Base-by-base conservation (phyloP, 2,329 filamentous ascomycete species). In the Blastomyces emzantsi region DNA sequence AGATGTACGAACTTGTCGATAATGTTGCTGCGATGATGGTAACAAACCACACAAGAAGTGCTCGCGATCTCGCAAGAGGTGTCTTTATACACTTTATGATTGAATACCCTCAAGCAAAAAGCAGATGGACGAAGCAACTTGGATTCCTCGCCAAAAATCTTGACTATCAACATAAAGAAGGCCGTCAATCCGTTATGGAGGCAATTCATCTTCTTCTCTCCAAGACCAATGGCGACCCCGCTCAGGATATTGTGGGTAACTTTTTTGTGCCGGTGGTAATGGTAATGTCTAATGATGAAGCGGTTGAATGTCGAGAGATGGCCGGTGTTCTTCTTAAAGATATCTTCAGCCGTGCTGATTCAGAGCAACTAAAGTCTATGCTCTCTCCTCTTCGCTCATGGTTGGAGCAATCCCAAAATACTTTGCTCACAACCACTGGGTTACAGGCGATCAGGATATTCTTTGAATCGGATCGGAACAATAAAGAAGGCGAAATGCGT, bases 21-120 rank as follows among this genome's bases (percentile, higher is more conserved):
- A 87, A 92, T 70, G 88, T 96, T 39, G 90, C 91, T 57, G 87
- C 85, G 3, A 89, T 97, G 74, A 97, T 97, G 92, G 89, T 99
- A 63, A 96, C 90, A 55, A 97, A 97, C 72, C 90, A 96, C 66
- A 92, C 95, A 69, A 89, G 89, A 69, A 87, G 89, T 67, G 93
- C 93, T 2, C 85, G 94, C 61, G 91, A 97, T 73, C 81, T 96
- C 47, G 92, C 93, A 17, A 84, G 94, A 63, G 91, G 91, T 25
- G 89, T 91, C 17, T 99, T 95, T 76, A 89, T 96, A 75, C 91
- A 97, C 69, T 99, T 99, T 77, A 80, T 99, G 63, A 86, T 92
- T 68, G 92, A 97, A 62, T 99, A 97, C 72, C 93, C 94, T 0
- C 94, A 97, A 74, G 91, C 89, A 70, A 92, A 92, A 75, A 89